phyloP scores from a whole-genome alignment of 139 green algal species.

The Chlorella sorokiniana region DNA sequence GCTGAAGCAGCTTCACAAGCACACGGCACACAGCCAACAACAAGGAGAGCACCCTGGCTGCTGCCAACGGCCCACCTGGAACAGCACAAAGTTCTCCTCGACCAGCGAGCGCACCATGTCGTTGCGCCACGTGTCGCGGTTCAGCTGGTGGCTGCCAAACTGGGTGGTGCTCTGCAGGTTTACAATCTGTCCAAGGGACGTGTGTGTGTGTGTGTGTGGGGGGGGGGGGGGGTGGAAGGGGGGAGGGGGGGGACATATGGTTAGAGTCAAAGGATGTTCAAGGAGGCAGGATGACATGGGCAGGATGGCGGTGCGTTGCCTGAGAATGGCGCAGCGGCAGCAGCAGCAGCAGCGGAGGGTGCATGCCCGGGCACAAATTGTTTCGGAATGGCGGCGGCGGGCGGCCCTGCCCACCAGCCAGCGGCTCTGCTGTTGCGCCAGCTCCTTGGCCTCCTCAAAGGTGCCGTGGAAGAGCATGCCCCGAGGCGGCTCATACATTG shows the following conservation, averaged over 20 bases:
- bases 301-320: too few relatives aligned
- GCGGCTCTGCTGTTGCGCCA: constrained; percentile 17
- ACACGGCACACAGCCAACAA: not conserved
- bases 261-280: too few relatives aligned
- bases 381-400: too few relatives aligned
- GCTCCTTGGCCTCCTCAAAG: constrained; percentile 61
- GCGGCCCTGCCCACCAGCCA: constrained; percentile 51
- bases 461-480: constrained; percentile 64
- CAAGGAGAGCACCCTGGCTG: not conserved
- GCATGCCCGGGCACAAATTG: too few relatives aligned
- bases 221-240: not conserved
- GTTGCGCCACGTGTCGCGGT: constrained; percentile 86
- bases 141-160: constrained; percentile 84
- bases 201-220: too few relatives aligned
- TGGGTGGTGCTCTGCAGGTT: constrained; percentile 82
- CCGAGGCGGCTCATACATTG: constrained; percentile 71
- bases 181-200: constrained; percentile 63
- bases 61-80: constrained; percentile 57
- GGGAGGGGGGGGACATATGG: not conserved
- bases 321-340: too few relatives aligned
- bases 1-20: too few relatives aligned
- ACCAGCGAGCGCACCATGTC: constrained; percentile 68
- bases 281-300: too few relatives aligned
- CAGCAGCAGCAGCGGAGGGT: too few relatives aligned
- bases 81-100: constrained; percentile 78